Percentiles rank a stretch among this genome's conserved stretches.
Conservation (phyloP, 2,329 filamentous ascomycete species). For the Ophioceras dolichostomum region DNA sequence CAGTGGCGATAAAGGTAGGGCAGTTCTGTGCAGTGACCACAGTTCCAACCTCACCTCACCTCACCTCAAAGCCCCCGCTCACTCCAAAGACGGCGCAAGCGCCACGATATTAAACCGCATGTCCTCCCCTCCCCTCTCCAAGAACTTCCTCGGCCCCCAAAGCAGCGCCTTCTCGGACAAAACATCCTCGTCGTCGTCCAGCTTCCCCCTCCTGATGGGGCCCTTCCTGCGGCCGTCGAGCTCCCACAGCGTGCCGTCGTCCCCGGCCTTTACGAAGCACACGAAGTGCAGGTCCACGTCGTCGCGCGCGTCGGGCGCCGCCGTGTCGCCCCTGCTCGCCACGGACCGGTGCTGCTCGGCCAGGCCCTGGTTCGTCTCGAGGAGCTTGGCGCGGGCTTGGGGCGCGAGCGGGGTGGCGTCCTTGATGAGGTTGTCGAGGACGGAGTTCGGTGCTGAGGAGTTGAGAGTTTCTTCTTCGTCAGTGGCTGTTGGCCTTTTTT, state of each 20-base stretch:
- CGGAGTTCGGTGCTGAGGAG: conserved; percentile 23
- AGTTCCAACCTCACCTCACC: too few species aligned
- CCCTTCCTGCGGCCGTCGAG: conserved; percentile 47
- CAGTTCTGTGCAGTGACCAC: too few species aligned
- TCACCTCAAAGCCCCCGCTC: too few species aligned
- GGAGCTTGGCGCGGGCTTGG: conserved; percentile 51
- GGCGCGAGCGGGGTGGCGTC: conserved; percentile 61
- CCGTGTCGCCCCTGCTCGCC: conserved; percentile 65
- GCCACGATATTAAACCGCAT: conserved; percentile 47
- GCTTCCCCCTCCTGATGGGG: conserved; percentile 39
- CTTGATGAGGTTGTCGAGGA: conserved; percentile 52
- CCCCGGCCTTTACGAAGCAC: conserved; percentile 74
- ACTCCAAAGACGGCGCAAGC: conserved; percentile 35
- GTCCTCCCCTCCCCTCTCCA: conserved; percentile 38
- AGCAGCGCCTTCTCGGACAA: conserved; percentile 63
- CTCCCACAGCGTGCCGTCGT: conserved; percentile 51
- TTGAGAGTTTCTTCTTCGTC: too few species aligned
- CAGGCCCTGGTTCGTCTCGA: conserved; percentile 66
- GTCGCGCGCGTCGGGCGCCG: conserved; percentile 65
- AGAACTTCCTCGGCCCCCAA: conserved; percentile 49
- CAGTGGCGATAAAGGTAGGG: too few species aligned
- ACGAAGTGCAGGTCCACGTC: conserved; percentile 92
- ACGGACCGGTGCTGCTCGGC: conserved; percentile 70
- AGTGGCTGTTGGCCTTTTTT: neutral
- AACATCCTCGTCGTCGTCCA: conserved; percentile 54